phyloP scores from a whole-genome alignment of 2,329 filamentous ascomycete genomes.

The Fusarium tanahbumbuense region DNA sequence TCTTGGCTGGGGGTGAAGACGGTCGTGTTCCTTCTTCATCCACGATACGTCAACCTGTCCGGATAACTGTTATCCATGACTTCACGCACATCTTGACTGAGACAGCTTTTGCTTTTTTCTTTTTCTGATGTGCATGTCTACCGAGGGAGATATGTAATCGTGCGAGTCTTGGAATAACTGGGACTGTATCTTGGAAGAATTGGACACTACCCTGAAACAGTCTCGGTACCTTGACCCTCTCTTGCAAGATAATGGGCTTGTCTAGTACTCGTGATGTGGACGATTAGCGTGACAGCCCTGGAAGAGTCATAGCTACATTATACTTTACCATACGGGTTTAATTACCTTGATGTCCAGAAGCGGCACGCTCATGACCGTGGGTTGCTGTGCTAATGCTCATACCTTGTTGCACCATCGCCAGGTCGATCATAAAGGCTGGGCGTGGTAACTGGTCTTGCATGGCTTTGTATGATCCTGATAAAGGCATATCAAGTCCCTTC shows the following conservation, averaged over 20 bases:
- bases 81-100: background rate
- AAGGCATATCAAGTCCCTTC: background rate
- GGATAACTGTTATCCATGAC: background rate
- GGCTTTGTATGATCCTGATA: background rate
- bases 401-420: background rate
- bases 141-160: background rate
- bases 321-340: background rate
- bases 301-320: background rate
- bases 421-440: background rate
- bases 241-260: background rate
- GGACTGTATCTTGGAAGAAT: background rate
- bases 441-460: background rate
- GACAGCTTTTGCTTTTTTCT: background rate
- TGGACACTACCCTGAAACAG: slow-evolving; percentile 13
- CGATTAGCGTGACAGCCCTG: background rate
- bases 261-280: background rate
- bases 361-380: background rate
- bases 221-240: background rate
- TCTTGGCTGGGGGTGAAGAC: slow-evolving; percentile 12
- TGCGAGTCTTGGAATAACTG: background rate
- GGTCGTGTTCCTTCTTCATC: slow-evolving; percentile 3
- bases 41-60: slow-evolving; percentile 16
- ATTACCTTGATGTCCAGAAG: background rate
- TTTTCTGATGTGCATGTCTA: background rate
- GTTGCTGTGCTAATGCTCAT: background rate